Base-by-base conservation (phyloP, 371 early-diverging fungal genomes). In the Mucor mucedo region DNA sequence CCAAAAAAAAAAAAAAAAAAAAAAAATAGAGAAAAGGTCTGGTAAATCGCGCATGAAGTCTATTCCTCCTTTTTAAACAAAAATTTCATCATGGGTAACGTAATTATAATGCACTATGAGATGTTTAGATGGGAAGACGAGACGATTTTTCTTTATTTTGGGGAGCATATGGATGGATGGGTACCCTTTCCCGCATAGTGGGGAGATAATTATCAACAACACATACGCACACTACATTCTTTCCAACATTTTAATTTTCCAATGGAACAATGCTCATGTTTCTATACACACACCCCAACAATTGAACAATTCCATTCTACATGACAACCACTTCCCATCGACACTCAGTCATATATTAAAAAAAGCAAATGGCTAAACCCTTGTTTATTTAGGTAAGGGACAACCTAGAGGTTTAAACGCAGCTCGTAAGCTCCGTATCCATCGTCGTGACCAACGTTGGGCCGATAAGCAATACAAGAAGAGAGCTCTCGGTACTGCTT, bases 381-480 rank as follows among this genome's bases (percentile, higher is more conserved):
- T 27, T n/a, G 16, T 4, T 28, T 32, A 30, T 9, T 28, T 85
- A 91, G 91, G 91, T 88, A 92, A 89, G 80, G 91, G 95, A 84
- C 93, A 96, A 85, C 95, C 96, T 74, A 90, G 93, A 86, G 99
- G 99, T 88, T 91, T 99, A 77, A 92, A 97, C 88, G 95, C 97
- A 76, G 99, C 98, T 73, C 96, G 98, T 82, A 97, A 98, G 87
- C 90, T 99, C 71, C 96, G 98, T 79, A 95, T 89, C 72, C 87
- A 89, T 72, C 93, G 96, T 77, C 98, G 99, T 77, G 93, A 94
- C 72, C 92, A 99, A 86, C 94, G 99, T 76, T 98, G 99, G 97
- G 99, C 99, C 56, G 99, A 99, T 83, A 95, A 95, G 88, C 88
- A 91, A 71, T 99, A 97, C 92, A 97, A 98, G 91, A 95, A 94